Conservation (phyloP, 805 yeast genomes). For the Naumovozyma castellii region DNA sequence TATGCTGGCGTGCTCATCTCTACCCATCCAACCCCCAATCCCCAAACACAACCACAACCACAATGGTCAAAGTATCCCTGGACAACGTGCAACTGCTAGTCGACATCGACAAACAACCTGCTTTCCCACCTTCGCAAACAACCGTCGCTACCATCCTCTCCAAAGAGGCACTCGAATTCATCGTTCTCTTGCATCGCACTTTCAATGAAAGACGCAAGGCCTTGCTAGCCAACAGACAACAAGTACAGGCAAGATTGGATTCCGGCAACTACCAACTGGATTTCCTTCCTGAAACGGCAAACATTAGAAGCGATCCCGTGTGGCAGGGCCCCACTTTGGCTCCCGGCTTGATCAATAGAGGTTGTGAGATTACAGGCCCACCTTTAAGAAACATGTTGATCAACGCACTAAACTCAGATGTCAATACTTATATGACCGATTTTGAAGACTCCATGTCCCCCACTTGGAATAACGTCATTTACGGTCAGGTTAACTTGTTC, state of each 20-base stretch:
- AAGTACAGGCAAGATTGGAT: constrained; percentile 53
- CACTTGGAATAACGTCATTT: constrained; percentile 70
- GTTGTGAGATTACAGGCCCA: constrained; percentile 80
- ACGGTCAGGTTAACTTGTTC: constrained; percentile 70
- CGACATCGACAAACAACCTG: constrained; percentile 24
- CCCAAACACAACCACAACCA: background rate
- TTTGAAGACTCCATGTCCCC: constrained; percentile 81
- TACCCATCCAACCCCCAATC: no score
- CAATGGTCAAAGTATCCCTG: constrained; percentile 21
- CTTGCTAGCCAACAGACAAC: constrained; percentile 52
- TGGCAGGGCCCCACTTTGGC: constrained; percentile 73
- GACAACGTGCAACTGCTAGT: constrained; percentile 32
- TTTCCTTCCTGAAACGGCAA: constrained; percentile 58
- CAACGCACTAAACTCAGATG: constrained; percentile 69
- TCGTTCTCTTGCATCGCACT: constrained; percentile 64
- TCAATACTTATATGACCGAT: constrained; percentile 79
- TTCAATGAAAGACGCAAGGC: constrained; percentile 54
- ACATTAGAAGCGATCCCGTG: constrained; percentile 59
- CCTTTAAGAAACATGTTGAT: constrained; percentile 77
- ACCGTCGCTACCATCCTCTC: constrained; percentile 33
- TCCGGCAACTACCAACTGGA: constrained; percentile 45
- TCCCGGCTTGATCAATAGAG: constrained; percentile 62
- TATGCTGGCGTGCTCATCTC: no score
- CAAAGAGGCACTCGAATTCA: constrained; percentile 47
- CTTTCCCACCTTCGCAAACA: constrained; percentile 31